phyloP scores from a whole-genome alignment of 495 filamentous ascomycete species.

The Aspergillus nidulans region DNA sequence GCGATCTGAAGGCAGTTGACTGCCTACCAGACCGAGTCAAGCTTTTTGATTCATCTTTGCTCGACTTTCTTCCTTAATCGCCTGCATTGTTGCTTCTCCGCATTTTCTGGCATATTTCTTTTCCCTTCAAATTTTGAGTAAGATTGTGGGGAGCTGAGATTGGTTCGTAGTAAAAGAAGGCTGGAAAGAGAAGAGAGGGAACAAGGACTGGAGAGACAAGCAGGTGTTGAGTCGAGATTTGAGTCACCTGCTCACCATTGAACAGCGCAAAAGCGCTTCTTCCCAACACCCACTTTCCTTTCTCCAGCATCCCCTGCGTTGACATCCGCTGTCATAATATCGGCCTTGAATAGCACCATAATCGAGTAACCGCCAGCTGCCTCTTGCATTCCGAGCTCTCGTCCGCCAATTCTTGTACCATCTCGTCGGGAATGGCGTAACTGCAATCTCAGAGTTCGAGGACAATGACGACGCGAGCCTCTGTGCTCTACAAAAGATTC shows the following conservation, averaged over 20 bases:
- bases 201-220: background rate
- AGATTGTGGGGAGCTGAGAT: background rate
- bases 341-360: slow-evolving; percentile 6
- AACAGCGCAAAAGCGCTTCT: background rate
- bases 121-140: too few relatives aligned
- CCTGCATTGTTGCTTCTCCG: background rate
- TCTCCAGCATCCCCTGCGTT: background rate
- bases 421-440: slow-evolving; percentile 22
- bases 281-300: background rate
- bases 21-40: slow-evolving; percentile 1
- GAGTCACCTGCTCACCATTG: slow-evolving; percentile 14
- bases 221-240: background rate
- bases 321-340: slow-evolving; percentile 6
- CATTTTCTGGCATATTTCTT: background rate
- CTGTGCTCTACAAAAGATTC: slow-evolving; percentile 11
- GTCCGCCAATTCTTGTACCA: slow-evolving; percentile 16
- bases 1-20: background rate
- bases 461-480: slow-evolving; percentile 16
- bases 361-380: background rate
- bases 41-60: slow-evolving; percentile 6
- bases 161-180: background rate
- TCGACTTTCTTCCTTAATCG: background rate
- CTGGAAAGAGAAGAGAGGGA: background rate
- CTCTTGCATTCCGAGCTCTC: background rate
- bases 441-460: slow-evolving; percentile 10